Conservation (phyloP, 352 stramenopile genomes). For the Globisporangium echinulatum region DNA sequence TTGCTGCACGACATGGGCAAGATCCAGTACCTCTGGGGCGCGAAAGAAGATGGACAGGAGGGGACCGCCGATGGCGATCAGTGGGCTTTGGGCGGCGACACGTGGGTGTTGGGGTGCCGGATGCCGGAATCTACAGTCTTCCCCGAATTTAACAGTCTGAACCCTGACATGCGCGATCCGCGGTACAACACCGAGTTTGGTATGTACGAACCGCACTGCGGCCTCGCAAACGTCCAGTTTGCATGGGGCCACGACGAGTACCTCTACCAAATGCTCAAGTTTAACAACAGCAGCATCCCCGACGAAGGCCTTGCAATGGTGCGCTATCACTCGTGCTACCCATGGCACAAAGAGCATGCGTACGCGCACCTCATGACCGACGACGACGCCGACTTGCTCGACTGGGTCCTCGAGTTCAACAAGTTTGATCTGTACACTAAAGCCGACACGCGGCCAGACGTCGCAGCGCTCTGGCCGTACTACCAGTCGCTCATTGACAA, state of each 20-base stretch:
- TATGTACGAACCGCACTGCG: conserved; percentile 88
- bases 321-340: conserved; percentile 92
- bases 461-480: conserved; percentile 88
- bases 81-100: conserved; percentile 92
- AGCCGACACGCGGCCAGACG: conserved; percentile 65
- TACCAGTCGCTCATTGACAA: conserved; percentile 91
- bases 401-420: conserved; percentile 92
- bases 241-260: conserved; percentile 93
- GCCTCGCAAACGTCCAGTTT: conserved; percentile 86
- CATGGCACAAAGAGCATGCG: conserved; percentile 91
- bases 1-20: conserved; percentile 94
- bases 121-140: conserved; percentile 89
- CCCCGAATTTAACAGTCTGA: conserved; percentile 85
- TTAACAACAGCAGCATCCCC: conserved; percentile 84
- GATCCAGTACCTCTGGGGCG: conserved; percentile 92
- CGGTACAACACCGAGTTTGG: conserved; percentile 82
- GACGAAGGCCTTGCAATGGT: conserved; percentile 91
- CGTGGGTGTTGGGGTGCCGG: conserved; percentile 87
- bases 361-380: conserved; percentile 87
- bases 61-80: conserved; percentile 84
- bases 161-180: conserved; percentile 86
- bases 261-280: conserved; percentile 91
- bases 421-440: conserved; percentile 95
- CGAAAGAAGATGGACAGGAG: conserved; percentile 77
- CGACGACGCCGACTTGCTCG: conserved; percentile 79